These are phyloP conservation scores for Geoglossum cookeanum DNA, from an alignment of 2,329 filamentous ascomycete genomes.

Conservation along the genomic window DNA sequence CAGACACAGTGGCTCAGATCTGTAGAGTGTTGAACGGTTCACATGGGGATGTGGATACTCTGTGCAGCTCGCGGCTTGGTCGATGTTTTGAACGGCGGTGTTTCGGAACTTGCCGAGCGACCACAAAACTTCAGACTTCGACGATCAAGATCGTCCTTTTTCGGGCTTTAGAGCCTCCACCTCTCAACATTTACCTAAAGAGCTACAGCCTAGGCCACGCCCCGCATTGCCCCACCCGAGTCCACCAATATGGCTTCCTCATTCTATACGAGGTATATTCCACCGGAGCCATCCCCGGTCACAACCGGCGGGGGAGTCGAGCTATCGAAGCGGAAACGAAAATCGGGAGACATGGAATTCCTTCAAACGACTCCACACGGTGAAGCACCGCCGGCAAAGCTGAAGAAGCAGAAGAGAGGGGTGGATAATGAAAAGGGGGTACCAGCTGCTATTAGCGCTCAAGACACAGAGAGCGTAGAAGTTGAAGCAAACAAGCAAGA, in stretches of 20 bases:
- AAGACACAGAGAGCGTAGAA: not conserved
- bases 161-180: too few species aligned
- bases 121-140: not conserved
- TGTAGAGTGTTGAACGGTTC: not conserved
- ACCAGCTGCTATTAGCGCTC: slow-evolving; percentile 5
- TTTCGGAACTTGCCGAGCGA: not conserved
- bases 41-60: not conserved
- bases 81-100: not conserved
- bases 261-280: slow-evolving; percentile 11
- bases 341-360: not conserved
- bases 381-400: slow-evolving; percentile 10
- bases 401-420: slow-evolving; percentile 16
- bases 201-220: too few species aligned
- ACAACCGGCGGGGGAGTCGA: not conserved
- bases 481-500: not conserved
- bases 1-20: not conserved
- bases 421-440: slow-evolving; percentile 9
- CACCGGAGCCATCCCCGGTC: not conserved
- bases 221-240: too few species aligned
- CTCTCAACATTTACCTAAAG: too few species aligned
- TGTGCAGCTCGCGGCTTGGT: too few species aligned
- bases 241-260: slow-evolving; percentile 5
- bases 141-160: too few species aligned
- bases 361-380: slow-evolving; percentile 4
- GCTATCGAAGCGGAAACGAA: not conserved